A percentile compares a stretch with the other conserved stretches of the same genome.
Conservation (phyloP, 805 yeast genomes). For the Kuraishia piskuri region DNA sequence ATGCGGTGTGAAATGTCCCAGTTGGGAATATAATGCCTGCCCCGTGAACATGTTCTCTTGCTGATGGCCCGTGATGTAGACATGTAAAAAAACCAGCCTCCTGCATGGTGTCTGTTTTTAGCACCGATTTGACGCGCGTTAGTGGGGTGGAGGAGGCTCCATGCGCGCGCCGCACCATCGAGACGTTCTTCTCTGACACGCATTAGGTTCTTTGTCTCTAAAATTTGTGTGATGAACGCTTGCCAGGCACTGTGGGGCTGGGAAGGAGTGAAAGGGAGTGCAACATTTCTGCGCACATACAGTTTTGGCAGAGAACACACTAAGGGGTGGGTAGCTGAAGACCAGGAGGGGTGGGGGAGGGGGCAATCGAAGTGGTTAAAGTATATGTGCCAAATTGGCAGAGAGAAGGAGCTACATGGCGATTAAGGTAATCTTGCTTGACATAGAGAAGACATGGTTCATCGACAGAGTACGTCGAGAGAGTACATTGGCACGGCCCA, state of each 20-base stretch:
- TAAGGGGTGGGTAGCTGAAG: too few species aligned
- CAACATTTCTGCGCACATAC: too few species aligned
- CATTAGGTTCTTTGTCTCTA: too few species aligned
- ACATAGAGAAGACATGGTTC: too few species aligned
- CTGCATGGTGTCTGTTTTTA: neutral
- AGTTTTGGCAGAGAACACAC: too few species aligned
- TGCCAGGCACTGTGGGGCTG: neutral
- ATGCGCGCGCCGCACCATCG: neutral
- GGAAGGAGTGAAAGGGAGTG: neutral
- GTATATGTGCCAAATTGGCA: too few species aligned
- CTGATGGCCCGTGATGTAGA: neutral
- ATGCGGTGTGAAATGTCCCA: neutral
- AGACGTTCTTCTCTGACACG: neutral
- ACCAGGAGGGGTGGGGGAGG: too few species aligned
- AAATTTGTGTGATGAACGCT: neutral
- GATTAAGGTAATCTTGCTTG: too few species aligned
- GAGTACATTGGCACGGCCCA: too few species aligned
- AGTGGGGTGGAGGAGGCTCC: neutral
- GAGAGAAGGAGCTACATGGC: too few species aligned
- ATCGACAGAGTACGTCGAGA: too few species aligned
- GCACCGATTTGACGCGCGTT: neutral
- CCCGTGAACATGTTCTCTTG: neutral
- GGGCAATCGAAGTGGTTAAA: too few species aligned
- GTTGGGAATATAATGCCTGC: neutral
- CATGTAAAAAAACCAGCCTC: neutral